These are phyloP conservation scores for Umbelopsis sp. DNA, from an alignment of 192 early-diverging fungal genomes.

Conservation along the genomic window DNA sequence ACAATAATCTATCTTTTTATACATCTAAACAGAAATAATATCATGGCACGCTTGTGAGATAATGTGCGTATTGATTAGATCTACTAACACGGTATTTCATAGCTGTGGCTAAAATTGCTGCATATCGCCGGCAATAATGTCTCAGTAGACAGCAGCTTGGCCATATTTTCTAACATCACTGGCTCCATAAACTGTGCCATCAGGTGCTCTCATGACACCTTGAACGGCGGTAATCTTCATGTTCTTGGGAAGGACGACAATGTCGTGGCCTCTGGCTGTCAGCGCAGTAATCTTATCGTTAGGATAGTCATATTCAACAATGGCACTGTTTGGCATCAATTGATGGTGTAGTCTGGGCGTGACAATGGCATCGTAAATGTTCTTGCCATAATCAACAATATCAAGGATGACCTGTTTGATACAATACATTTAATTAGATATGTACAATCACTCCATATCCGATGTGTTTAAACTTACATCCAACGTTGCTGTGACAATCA, in stretches of 20 bases:
- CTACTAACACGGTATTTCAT: too few relatives aligned
- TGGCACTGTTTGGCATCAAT: constrained; percentile 75
- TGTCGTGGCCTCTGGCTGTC: constrained; percentile 43
- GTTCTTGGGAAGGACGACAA: constrained; percentile 15
- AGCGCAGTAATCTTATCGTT: constrained; percentile 38
- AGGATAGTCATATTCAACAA: constrained; percentile 51
- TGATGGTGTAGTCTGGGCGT: constrained; percentile 87
- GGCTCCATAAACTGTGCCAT: constrained; percentile 30
- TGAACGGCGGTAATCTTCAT: constrained; percentile 32
- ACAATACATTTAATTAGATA: neutral
- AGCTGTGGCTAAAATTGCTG: too few relatives aligned
- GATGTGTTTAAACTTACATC: constrained; percentile 35
- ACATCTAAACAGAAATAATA: too few relatives aligned
- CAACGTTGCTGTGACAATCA: constrained; percentile 78
- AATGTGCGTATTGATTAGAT: too few relatives aligned
- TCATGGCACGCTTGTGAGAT: too few relatives aligned
- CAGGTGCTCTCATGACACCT: constrained; percentile 19
- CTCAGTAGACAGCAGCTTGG: constrained; percentile 31
- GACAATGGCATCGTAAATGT: constrained; percentile 70
- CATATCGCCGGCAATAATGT: neutral
- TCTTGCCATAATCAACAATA: constrained; percentile 71
- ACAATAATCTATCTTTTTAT: too few relatives aligned
- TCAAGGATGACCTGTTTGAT: constrained; percentile 68
- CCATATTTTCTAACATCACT: constrained; percentile 38
- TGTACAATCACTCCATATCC: neutral